These are phyloP conservation scores for Salisapilia sapeloensis DNA, from an alignment of 352 stramenopile species.

Conservation along the genomic window DNA sequence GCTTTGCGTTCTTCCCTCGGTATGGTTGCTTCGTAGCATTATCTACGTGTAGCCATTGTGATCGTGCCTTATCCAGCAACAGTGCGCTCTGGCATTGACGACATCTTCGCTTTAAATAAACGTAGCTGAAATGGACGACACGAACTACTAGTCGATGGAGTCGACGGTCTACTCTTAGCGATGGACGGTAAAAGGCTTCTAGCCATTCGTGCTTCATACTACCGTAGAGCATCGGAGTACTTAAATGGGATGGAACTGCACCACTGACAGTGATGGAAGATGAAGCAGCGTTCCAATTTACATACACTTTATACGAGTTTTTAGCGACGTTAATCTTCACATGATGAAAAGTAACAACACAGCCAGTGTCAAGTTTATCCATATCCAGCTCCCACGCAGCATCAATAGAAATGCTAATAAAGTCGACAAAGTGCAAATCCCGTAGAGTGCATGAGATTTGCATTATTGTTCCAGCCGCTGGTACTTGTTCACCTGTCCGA, in stretches of 20 bases:
- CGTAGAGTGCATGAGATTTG: too few relatives aligned
- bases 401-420: too few relatives aligned
- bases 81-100: conserved; percentile 27
- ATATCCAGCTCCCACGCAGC: too few relatives aligned
- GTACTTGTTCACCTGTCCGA: too few relatives aligned
- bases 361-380: too few relatives aligned
- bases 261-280: conserved; percentile 3
- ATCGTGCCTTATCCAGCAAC: conserved; percentile 16
- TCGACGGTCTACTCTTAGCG: conserved; percentile 15
- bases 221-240: conserved; percentile 11
- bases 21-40: not conserved
- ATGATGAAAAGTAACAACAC: too few relatives aligned
- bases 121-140: conserved; percentile 62
- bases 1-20: not conserved
- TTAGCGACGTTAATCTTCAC: too few relatives aligned
- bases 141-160: conserved; percentile 38
- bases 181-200: conserved; percentile 20
- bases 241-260: not conserved
- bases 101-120: conserved; percentile 56
- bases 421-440: too few relatives aligned
- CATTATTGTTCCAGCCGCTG: too few relatives aligned
- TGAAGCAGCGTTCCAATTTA: conserved; percentile 31
- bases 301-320: conserved; percentile 51
- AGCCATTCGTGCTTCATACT: conserved; percentile 20
- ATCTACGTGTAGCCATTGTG: conserved; percentile 18